Evolutionary conservation across 176 grass and related monocot genomes (phyloP).

Genomic region (Tillandsia fasciculata): DNA sequence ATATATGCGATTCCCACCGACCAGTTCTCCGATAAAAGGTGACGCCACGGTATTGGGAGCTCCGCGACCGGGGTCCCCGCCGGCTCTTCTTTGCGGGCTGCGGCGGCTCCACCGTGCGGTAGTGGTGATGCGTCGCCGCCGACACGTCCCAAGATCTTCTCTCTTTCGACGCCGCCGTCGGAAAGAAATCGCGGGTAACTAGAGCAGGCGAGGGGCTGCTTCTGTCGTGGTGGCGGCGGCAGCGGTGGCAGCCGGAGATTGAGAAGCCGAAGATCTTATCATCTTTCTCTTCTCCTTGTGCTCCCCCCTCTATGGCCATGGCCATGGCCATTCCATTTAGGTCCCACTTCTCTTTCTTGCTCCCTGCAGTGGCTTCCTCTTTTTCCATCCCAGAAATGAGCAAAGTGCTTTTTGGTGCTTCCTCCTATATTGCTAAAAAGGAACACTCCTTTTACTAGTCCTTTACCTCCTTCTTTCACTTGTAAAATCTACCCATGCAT

Average conservation of each 20-base stretch:
- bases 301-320: background rate
- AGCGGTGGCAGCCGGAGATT: background rate
- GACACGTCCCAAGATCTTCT: background rate
- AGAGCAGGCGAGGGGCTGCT: background rate
- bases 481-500: background rate
- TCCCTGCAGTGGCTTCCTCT: background rate
- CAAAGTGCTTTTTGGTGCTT: too few relatives aligned
- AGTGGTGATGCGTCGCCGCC: background rate
- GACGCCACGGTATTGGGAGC: conserved; percentile 78
- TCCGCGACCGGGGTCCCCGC: conserved; percentile 54
- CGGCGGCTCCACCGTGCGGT: conserved; percentile 14
- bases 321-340: conserved; percentile 7
- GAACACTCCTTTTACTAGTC: background rate
- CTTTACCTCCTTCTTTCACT: background rate
- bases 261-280: conserved; percentile 17
- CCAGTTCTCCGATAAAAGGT: conserved; percentile 77
- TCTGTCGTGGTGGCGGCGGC: background rate
- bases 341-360: background rate
- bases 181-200: conserved; percentile 62
- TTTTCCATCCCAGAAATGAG: background rate
- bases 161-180: conserved; percentile 1
- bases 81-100: conserved; percentile 37
- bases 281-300: background rate
- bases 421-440: background rate
- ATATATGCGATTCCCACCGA: conserved; percentile 69